A percentile compares a stretch with the other conserved stretches of the same genome.
These are phyloP conservation scores for Strigomonas oncopelti DNA, from an alignment of 208 protist genomes.

Conservation along the genomic window DNA sequence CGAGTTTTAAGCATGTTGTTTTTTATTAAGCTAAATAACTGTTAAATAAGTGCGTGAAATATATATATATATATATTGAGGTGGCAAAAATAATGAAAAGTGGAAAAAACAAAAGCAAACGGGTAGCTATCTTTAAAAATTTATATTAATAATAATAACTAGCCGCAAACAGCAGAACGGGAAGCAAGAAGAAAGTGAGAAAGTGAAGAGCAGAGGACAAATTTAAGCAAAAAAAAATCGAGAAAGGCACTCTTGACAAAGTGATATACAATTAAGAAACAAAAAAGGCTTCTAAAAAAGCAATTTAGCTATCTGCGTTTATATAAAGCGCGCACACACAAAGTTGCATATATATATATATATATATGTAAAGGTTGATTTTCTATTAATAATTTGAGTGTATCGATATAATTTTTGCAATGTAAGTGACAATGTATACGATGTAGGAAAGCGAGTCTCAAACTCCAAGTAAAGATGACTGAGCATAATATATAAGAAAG, in stretches of 20 bases:
- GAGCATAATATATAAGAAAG: no score
- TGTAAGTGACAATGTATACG: no score
- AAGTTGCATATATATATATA: neutral
- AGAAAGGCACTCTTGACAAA: constrained; percentile 6
- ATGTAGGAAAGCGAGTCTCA: no score
- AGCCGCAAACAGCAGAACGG: neutral
- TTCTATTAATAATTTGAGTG: no score
- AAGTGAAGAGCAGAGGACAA: constrained; percentile 10
- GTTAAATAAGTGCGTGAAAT: neutral
- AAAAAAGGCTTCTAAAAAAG: no score
- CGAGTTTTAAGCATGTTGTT: neutral
- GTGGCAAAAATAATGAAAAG: neutral
- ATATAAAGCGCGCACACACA: no score
- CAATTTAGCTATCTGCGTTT: no score
- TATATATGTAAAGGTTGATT: constrained; percentile 1
- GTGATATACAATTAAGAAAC: no score
- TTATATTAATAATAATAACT: neutral
- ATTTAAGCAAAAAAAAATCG: constrained; percentile 13
- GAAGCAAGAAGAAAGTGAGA: neutral
- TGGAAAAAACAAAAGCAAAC: neutral
- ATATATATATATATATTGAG: neutral
- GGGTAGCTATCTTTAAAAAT: neutral
- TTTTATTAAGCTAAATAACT: constrained; percentile 5
- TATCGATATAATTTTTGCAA: no score
- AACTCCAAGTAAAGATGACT: no score